Conservation (phyloP, 208 protist species). For the Trypanosoma cruzi region DNA sequence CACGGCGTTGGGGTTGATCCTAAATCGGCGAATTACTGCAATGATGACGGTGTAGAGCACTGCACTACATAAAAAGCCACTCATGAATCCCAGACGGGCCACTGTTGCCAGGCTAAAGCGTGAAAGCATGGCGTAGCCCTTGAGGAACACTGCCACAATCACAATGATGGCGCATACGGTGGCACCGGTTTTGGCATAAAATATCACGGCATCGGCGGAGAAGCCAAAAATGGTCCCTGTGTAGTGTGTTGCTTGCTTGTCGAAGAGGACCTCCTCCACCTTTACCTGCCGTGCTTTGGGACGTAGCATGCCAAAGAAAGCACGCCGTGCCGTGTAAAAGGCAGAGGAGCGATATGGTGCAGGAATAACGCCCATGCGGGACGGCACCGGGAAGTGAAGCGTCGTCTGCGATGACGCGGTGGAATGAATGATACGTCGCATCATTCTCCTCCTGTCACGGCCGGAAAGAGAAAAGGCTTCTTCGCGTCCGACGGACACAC, state of each 20-base stretch:
- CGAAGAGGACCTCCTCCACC: conserved; percentile 72
- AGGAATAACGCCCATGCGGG: background rate
- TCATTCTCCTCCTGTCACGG: background rate
- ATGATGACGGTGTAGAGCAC: conserved; percentile 64
- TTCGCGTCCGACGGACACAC: no score
- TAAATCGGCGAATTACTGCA: conserved; percentile 49
- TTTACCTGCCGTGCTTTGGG: conserved; percentile 41
- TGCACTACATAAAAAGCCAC: conserved; percentile 71
- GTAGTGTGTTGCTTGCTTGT: conserved; percentile 73
- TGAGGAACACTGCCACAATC: conserved; percentile 74
- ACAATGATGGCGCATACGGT: conserved; percentile 33
- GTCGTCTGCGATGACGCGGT: background rate
- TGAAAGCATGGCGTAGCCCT: conserved; percentile 72
- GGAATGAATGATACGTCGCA: background rate
- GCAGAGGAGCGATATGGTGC: background rate
- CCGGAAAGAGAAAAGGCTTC: background rate
- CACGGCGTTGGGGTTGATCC: conserved; percentile 84
- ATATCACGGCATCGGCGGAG: conserved; percentile 74
- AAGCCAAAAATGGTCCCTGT: conserved; percentile 81
- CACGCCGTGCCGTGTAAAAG: conserved; percentile 14
- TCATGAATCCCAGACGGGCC: conserved; percentile 78
- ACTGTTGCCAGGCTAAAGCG: conserved; percentile 82
- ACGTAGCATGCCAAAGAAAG: conserved; percentile 47
- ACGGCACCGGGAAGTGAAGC: background rate
- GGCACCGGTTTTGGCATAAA: conserved; percentile 74